phyloP scores from a whole-genome alignment of 345 rosid genomes.

The Citropsis articulata region DNA sequence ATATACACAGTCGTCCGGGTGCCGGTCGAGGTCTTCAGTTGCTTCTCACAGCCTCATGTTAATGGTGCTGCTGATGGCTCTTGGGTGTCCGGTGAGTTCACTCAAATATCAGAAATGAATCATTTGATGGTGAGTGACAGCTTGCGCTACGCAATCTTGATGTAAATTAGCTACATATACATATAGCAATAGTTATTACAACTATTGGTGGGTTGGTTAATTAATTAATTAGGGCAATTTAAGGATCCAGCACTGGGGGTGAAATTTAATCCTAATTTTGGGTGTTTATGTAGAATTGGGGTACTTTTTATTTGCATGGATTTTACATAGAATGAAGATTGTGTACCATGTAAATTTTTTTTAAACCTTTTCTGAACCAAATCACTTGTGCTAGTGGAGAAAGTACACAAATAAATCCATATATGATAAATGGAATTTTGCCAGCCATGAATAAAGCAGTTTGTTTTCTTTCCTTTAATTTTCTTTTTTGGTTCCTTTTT shows the following conservation, averaged over 20 bases:
- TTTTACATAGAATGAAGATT: neutral
- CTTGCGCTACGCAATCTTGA: conserved; percentile 88
- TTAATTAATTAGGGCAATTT: neutral
- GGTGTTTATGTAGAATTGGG: neutral
- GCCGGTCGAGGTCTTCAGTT: conserved; percentile 52
- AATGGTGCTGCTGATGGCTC: conserved; percentile 54
- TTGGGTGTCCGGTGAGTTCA: conserved; percentile 71
- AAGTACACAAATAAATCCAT: neutral
- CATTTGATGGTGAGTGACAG: conserved; percentile 87
- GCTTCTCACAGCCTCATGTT: conserved; percentile 68
- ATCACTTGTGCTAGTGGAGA: neutral
- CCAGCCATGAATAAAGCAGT: conserved; percentile 12
- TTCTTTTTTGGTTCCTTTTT: neutral
- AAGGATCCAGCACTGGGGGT: neutral
- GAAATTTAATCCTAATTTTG: conserved; percentile 16
- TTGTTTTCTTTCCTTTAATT: neutral
- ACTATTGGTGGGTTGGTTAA: too few species aligned
- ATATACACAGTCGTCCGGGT: conserved; percentile 43
- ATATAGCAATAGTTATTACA: too few species aligned
- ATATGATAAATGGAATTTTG: conserved; percentile 7
- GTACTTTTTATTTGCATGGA: conserved; percentile 16
- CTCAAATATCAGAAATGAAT: conserved; percentile 67
- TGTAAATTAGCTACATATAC: conserved; percentile 36
- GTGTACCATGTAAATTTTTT: conserved; percentile 8
- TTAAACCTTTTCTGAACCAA: neutral